Base-by-base conservation (phyloP, 2,329 filamentous ascomycete genomes). In the Ophiostoma piceae region DNA sequence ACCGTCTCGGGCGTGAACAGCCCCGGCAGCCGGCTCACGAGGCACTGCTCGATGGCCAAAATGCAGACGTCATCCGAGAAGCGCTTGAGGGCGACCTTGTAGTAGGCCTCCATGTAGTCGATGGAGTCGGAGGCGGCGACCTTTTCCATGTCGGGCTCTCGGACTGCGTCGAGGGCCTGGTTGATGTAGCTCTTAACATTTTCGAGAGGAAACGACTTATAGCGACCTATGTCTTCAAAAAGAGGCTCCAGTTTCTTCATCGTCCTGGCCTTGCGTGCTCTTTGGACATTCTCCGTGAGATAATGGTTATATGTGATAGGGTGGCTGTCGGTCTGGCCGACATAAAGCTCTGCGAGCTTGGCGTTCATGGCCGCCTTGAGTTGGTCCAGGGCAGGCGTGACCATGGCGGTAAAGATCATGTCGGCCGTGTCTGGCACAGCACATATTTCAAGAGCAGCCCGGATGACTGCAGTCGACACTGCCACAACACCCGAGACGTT, bases 81-180 rank as follows among this genome's bases (percentile, higher is more conserved):
- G 51, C 51, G 51, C 51, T 57, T 57, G 8, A 57, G 6, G 12
- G 51, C 51, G 8, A 57, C 51, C 51, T 57, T 57, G 51, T 57
- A 57, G 22, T 57, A 57, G 3, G 51, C 51, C n/a, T 57, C n/a
- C 51, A 57, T 57, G 26, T 57, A 57, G 51, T 57, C 51, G 12
- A 57, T 57, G n/a, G 51, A 22, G 8, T 57, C 51, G 8, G 51
- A 57, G 9, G 51, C 51, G 3, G 51, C 51, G n/a, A 3, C 51
- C 51, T 57, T 57, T 12, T 57, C 51, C 51, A 57, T 57, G n/a
- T 57, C 51, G 2, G 51, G 51, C 22, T 57, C 51, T 3, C 12
- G 5, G 11, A 57, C n/a, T 57, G 51, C n/a, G 4, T 26, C 51
- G 4, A 57, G 9, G 3, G 7, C 16, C 3, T 8, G 26, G 4